Evolutionary conservation across 495 filamentous ascomycete genomes (phyloP).

Genomic region (Lophium mytilinum): DNA sequence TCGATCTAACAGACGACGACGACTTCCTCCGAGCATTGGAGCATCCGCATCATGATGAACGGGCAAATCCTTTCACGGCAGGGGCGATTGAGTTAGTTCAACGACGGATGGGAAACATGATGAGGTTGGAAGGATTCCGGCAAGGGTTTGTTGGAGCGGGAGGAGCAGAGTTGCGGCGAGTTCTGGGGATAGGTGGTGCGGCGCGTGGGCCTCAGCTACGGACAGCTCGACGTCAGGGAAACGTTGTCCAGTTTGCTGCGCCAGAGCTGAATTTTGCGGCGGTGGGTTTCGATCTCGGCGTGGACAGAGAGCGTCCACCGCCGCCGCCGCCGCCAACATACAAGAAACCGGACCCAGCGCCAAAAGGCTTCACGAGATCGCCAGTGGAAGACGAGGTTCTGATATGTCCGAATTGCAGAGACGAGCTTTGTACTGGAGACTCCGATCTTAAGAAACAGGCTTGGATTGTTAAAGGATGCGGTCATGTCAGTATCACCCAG

Average conservation of each 20-base stretch:
- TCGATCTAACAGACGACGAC: constrained; percentile 11
- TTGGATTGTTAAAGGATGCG: constrained; percentile 65
- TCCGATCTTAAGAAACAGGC: constrained; percentile 56
- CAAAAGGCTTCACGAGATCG: constrained; percentile 55
- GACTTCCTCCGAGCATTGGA: not conserved
- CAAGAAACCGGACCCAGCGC: constrained; percentile 1
- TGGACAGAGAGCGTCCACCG: not conserved
- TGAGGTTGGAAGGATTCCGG: no score
- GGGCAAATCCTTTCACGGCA: not conserved
- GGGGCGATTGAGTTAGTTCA: not conserved
- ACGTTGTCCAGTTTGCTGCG: constrained; percentile 4
- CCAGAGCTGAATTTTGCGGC: constrained; percentile 14
- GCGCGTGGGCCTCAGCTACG: not conserved
- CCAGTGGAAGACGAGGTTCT: constrained; percentile 55
- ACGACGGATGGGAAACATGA: no score
- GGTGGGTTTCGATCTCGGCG: constrained; percentile 25
- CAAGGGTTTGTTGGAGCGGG: not conserved
- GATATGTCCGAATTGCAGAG: constrained; percentile 63
- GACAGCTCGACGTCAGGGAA: not conserved
- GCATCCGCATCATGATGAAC: not conserved
- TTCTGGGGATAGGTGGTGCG: not conserved
- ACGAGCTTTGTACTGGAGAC: constrained; percentile 55
- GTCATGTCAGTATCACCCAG: constrained; percentile 54
- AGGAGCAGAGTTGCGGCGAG: not conserved
- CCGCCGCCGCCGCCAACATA: not conserved